Conservation (phyloP, 768 basidiomycete species). For the Agrocybe pediades region DNA sequence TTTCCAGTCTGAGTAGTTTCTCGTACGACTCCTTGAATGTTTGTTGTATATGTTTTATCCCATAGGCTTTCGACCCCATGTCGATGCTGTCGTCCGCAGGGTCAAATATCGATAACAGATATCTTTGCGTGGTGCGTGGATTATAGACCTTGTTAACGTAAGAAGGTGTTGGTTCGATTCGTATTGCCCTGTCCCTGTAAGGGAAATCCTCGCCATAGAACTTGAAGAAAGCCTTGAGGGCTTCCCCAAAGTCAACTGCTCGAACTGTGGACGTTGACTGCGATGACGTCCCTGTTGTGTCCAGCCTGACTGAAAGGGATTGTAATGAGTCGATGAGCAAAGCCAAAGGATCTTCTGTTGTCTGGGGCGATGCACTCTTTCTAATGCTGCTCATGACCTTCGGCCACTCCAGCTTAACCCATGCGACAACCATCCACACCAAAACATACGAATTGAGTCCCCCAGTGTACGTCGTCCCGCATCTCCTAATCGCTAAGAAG, state of each 20-base stretch:
- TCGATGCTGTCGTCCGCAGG: slow-evolving; percentile 21
- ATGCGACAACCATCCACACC: slow-evolving; percentile 31
- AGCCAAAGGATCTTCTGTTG: neutral
- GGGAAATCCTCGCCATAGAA: slow-evolving; percentile 26
- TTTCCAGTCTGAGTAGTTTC: slow-evolving; percentile 1
- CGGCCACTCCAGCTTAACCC: slow-evolving; percentile 26
- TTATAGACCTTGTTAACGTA: slow-evolving; percentile 12
- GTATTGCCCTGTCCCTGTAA: slow-evolving; percentile 16
- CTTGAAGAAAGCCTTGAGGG: slow-evolving; percentile 21
- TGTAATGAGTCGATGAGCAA: neutral
- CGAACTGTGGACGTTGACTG: neutral
- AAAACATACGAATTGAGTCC: slow-evolving; percentile 27
- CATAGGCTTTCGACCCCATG: slow-evolving; percentile 27
- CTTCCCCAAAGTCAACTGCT: slow-evolving; percentile 14
- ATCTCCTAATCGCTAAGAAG: slow-evolving; percentile 24
- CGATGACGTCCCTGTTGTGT: too few species aligned
- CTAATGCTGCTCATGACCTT: slow-evolving; percentile 2
- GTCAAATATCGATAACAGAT: slow-evolving; percentile 24
- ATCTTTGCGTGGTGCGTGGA: slow-evolving; percentile 11
- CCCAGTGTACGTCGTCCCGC: slow-evolving; percentile 27
- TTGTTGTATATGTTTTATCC: slow-evolving; percentile 24
- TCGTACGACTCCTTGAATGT: slow-evolving; percentile 22
- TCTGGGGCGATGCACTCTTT: neutral
- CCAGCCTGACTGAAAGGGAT: neutral
- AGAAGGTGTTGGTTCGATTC: slow-evolving; percentile 17